A percentile compares a stretch with the other conserved stretches of the same genome.
Conservation (phyloP, 2,329 filamentous ascomycete species). For the Epichloe aotearoae region DNA sequence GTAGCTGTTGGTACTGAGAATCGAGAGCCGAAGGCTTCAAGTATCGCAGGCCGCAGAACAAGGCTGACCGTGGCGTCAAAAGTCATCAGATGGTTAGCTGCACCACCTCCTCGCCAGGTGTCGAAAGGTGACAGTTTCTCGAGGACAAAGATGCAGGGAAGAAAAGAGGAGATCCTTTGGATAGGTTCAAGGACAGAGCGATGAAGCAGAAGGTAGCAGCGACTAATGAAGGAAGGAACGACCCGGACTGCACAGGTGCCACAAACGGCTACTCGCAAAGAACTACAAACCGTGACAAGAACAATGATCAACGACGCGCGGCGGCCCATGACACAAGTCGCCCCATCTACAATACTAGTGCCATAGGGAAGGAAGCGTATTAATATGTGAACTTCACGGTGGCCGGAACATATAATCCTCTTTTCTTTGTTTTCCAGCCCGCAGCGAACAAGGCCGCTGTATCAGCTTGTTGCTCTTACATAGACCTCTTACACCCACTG, state of each 20-base stretch:
- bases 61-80: not conserved
- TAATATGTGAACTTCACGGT: not conserved
- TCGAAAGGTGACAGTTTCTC: not conserved
- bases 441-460: too few species aligned
- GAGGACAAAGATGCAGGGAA: too few species aligned
- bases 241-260: not conserved
- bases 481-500: too few species aligned
- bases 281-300: not conserved
- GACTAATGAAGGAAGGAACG: not conserved
- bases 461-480: too few species aligned
- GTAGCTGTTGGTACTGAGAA: not conserved
- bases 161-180: too few species aligned
- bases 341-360: too few species aligned
- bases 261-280: not conserved
- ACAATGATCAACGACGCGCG: not conserved
- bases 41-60: not conserved
- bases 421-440: too few species aligned
- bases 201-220: not conserved
- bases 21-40: not conserved
- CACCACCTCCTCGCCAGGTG: not conserved
- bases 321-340: not conserved
- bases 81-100: not conserved
- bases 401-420: too few species aligned
- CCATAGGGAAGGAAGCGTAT: not conserved
- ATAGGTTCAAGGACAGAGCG: too few species aligned